Percentiles rank a stretch among this genome's conserved stretches.
Conservation (phyloP, 1,284 basidiomycete species). For the Thelephora terrestris region DNA sequence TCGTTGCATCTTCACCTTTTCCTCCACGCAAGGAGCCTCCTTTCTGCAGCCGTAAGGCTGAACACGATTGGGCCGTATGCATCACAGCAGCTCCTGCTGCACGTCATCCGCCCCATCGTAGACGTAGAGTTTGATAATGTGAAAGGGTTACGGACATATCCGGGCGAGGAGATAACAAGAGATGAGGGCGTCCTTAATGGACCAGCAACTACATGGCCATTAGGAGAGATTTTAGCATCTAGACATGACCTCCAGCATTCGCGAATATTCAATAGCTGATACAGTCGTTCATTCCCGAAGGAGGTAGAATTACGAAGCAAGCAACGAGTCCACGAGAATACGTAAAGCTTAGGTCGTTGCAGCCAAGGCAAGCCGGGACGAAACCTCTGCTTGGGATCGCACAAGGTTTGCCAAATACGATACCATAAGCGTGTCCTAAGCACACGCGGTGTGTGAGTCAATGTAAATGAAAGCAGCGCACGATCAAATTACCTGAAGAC, state of each 20-base stretch:
- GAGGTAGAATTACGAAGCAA: not conserved
- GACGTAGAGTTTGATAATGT: conserved; percentile 39
- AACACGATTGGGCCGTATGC: conserved; percentile 92
- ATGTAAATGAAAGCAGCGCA: conserved; percentile 1
- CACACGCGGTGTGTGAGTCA: not conserved
- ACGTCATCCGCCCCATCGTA: conserved; percentile 59
- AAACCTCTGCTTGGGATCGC: conserved; percentile 89
- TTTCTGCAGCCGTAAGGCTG: conserved; percentile 87
- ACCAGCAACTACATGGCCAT: conserved; percentile 88
- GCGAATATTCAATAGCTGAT: conserved; percentile 86
- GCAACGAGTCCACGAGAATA: not conserved
- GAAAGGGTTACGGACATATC: conserved; percentile 25
- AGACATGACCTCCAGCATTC: conserved; percentile 94
- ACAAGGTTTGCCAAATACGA: conserved; percentile 94
- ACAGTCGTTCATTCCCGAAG: conserved; percentile 8
- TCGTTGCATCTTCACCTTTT: conserved; percentile 84
- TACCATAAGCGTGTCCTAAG: conserved; percentile 86
- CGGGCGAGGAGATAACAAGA: not conserved
- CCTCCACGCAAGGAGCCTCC: conserved; percentile 80
- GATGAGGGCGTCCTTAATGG: conserved; percentile 25
- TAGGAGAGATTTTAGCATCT: conserved; percentile 88
- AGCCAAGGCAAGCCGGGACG: conserved; percentile 79
- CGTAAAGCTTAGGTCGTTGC: conserved; percentile 17
- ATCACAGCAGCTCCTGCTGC: conserved; percentile 80
- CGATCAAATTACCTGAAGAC: conserved; percentile 48